Evolutionary conservation across 805 yeast genomes (phyloP), one percentile per base, ranked within the genome.

Genomic region (Candida tammaniensis): DNA sequence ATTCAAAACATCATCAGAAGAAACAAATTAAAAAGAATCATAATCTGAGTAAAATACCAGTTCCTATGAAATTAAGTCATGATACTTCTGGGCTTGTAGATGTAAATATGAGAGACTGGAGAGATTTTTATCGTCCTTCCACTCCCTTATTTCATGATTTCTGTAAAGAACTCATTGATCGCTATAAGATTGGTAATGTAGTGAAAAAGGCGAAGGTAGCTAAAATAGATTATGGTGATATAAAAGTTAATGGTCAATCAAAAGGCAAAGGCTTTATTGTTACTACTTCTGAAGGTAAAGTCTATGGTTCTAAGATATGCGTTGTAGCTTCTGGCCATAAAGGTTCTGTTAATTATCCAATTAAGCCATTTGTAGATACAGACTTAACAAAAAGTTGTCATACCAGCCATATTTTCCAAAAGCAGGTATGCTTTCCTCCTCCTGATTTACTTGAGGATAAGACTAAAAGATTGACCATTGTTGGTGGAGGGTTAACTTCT

Each of bases 401-500:
- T 36, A 61, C 68, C 3, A 59, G 65, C 4, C 65, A 61, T 40
- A 50, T 63, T 12, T 63, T 64, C 31, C 34, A 41, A 3, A 40
- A 48, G 5, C 23, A 47, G 16, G 59, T 55, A 1, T 26, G 43
- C 9, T 61, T 48, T 19, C 57, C 59, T 10, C 48, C 53, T 35
- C 40, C 27, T 4, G n/a, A 20, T 7, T 20, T 20, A 20, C 22
- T 20, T 20, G 13, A 23, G 7, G 10, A 6, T 7, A 7, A 12
- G 43, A 24, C 29, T 24, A 11, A 50, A 23, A 33, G 23, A 13
- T 11, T 45, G 5, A 38, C 59, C 8, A 62, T 68, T 15, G 69
- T 68, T 6, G 75, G 74, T 1, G 74, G 74, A 1, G 74, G 74
- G 0, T 48, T 68, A 20, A 68, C 74, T 0, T 63, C 72, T 1